These are phyloP conservation scores for Orbilia ellipsospora DNA, from an alignment of 2,329 filamentous ascomycete genomes.

Conservation along the genomic window DNA sequence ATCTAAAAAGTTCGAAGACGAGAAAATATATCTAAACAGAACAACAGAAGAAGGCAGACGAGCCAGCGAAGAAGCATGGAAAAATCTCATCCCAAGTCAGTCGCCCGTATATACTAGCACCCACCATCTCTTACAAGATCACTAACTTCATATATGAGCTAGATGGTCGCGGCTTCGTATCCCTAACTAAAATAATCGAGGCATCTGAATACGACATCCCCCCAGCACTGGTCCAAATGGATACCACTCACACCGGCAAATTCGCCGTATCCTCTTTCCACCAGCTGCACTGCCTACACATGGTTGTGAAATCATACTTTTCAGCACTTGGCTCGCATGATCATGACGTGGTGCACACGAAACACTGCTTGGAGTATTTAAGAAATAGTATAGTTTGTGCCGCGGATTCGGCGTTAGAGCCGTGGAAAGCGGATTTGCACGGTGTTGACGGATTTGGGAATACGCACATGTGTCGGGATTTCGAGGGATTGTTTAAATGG, in stretches of 20 bases:
- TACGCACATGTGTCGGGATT: constrained; percentile 48
- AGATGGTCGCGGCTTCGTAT: constrained; percentile 51
- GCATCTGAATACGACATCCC: constrained; percentile 28
- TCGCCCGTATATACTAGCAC: too few species aligned
- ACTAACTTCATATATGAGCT: not conserved
- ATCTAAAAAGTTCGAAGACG: constrained; percentile 30
- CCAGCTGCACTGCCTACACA: constrained; percentile 63
- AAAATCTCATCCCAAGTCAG: constrained; percentile 40
- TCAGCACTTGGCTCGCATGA: constrained; percentile 59
- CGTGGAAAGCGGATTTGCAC: constrained; percentile 60
- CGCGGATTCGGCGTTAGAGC: constrained; percentile 63
- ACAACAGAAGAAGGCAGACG: constrained; percentile 24
- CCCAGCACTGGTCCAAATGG: constrained; percentile 11
- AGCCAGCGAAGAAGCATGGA: constrained; percentile 47
- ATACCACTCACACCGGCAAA: constrained; percentile 30
- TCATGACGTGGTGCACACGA: constrained; percentile 61
- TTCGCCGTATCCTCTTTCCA: constrained; percentile 61
- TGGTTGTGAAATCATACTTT: constrained; percentile 60
- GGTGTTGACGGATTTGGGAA: constrained; percentile 46
- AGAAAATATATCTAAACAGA: constrained; percentile 44
- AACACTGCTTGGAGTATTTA: constrained; percentile 64
- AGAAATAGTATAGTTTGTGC: constrained; percentile 63
- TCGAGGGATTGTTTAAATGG: constrained; percentile 43
- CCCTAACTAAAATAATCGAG: constrained; percentile 34
- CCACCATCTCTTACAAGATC: not conserved